A percentile compares a stretch with the other conserved stretches of the same genome.
Evolutionary conservation across 2,329 filamentous ascomycete species (phyloP).

Genomic region (Hortaea werneckii): DNA sequence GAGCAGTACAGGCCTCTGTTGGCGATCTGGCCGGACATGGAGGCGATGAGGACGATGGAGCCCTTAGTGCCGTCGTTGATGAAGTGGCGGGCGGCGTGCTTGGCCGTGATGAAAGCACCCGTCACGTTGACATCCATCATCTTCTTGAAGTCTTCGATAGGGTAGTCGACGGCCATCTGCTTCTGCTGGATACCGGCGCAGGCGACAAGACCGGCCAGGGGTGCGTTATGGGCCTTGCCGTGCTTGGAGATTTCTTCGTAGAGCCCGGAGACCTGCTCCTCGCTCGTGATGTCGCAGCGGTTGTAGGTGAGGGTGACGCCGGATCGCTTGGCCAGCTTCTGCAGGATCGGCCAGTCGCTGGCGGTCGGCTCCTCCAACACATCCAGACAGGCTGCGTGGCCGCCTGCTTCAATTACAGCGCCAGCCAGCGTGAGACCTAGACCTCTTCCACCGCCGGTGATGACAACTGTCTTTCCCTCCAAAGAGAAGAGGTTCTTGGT

Average conservation of each 20-base stretch:
- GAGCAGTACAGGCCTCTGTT: slow-evolving; percentile 38
- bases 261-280: slow-evolving; percentile 2
- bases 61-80: slow-evolving; percentile 21
- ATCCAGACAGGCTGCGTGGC: slow-evolving; percentile 20
- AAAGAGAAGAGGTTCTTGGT: slow-evolving; percentile 12
- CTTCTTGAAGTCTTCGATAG: not conserved
- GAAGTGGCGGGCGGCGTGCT: slow-evolving; percentile 25
- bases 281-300: slow-evolving; percentile 6
- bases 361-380: slow-evolving; percentile 25
- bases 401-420: slow-evolving; percentile 21
- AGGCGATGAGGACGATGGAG: slow-evolving; percentile 30
- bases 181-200: slow-evolving; percentile 1
- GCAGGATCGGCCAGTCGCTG: slow-evolving; percentile 2
- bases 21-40: slow-evolving; percentile 27
- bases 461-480: slow-evolving; percentile 14
- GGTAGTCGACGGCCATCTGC: slow-evolving; percentile 1
- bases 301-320: slow-evolving; percentile 2
- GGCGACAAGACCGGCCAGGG: slow-evolving; percentile 8
- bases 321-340: not conserved
- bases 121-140: slow-evolving; percentile 29
- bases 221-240: slow-evolving; percentile 1
- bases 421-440: slow-evolving; percentile 22
- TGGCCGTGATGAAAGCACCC: slow-evolving; percentile 27
- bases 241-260: slow-evolving; percentile 3
- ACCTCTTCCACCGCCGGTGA: slow-evolving; percentile 22